phyloP scores from a whole-genome alignment of 2,329 filamentous ascomycete genomes.

The Microascus cirrosus region DNA sequence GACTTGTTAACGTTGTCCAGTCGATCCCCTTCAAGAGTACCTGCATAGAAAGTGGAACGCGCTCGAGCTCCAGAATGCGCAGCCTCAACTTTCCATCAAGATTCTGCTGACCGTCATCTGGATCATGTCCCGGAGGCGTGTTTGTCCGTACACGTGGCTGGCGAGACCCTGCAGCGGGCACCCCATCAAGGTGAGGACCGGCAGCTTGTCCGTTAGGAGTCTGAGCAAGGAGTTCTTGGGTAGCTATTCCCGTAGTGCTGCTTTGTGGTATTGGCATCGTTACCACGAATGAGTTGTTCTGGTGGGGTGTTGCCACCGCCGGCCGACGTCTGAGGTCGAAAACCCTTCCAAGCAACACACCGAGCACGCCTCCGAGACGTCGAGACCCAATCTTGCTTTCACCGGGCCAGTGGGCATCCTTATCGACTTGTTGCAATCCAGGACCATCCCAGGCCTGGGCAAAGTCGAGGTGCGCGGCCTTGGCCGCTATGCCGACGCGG shows the following conservation, averaged over 20 bases:
- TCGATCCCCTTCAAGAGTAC: constrained; percentile 63
- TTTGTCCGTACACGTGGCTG: neutral
- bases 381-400: constrained; percentile 48
- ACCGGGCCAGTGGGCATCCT: constrained; percentile 43
- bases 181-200: neutral
- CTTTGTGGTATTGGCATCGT: neutral
- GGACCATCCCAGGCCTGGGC: constrained; percentile 51
- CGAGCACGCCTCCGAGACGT: constrained; percentile 56
- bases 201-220: neutral
- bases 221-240: neutral
- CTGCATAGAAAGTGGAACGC: constrained; percentile 59
- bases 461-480: constrained; percentile 36
- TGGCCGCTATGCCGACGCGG: constrained; percentile 57
- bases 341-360: constrained; percentile 55
- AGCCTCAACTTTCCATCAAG: constrained; percentile 51
- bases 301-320: neutral
- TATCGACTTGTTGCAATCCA: constrained; percentile 52
- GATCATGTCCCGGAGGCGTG: neutral
- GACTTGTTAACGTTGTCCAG: constrained; percentile 58
- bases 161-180: neutral
- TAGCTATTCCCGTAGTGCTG: neutral
- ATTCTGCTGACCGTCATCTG: constrained; percentile 10
- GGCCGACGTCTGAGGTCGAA: constrained; percentile 39
- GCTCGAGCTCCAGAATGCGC: constrained; percentile 65
- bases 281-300: neutral